These are phyloP conservation scores for Fusarium veterinarium DNA, from an alignment of 2,329 filamentous ascomycete species.

Conservation along the genomic window DNA sequence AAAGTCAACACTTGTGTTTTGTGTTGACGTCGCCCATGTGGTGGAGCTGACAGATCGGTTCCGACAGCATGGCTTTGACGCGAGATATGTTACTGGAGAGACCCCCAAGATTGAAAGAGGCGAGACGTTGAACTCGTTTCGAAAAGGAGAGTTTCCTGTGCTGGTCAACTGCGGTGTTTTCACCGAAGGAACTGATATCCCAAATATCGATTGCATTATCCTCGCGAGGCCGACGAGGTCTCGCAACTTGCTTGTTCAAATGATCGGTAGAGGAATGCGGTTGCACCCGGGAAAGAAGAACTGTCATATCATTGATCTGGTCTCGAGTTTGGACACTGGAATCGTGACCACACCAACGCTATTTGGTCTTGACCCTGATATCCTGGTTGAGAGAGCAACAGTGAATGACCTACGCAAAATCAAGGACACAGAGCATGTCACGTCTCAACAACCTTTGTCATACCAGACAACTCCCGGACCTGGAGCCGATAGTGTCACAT, in stretches of 20 bases:
- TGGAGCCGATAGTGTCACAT: conserved; percentile 67
- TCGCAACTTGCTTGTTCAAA: conserved; percentile 93
- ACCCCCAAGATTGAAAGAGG: conserved; percentile 77
- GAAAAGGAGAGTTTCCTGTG: conserved; percentile 80
- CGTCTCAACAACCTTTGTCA: conserved; percentile 22
- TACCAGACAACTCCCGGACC: conserved; percentile 22
- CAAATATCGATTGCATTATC: conserved; percentile 94
- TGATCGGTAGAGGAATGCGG: conserved; percentile 96
- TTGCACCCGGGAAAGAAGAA: conserved; percentile 83
- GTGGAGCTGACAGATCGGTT: conserved; percentile 79
- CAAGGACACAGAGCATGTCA: conserved; percentile 56
- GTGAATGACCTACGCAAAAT: conserved; percentile 70
- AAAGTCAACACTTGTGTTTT: conserved; percentile 92
- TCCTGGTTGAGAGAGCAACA: conserved; percentile 76
- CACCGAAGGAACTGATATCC: conserved; percentile 97
- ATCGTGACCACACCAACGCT: conserved; percentile 92
- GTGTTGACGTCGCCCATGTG: conserved; percentile 89
- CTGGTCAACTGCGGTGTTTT: conserved; percentile 96
- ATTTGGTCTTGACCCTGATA: conserved; percentile 88
- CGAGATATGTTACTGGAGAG: conserved; percentile 85
- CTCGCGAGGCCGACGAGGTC: conserved; percentile 90
- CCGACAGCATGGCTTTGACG: conserved; percentile 81
- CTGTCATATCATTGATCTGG: conserved; percentile 97
- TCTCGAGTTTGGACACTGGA: conserved; percentile 83
- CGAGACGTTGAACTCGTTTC: conserved; percentile 80